A percentile compares a stretch with the other conserved stretches of the same genome.
These are phyloP conservation scores for Castanopsis chinensis DNA, from an alignment of 306 rosid genomes.

Conservation along the genomic window DNA sequence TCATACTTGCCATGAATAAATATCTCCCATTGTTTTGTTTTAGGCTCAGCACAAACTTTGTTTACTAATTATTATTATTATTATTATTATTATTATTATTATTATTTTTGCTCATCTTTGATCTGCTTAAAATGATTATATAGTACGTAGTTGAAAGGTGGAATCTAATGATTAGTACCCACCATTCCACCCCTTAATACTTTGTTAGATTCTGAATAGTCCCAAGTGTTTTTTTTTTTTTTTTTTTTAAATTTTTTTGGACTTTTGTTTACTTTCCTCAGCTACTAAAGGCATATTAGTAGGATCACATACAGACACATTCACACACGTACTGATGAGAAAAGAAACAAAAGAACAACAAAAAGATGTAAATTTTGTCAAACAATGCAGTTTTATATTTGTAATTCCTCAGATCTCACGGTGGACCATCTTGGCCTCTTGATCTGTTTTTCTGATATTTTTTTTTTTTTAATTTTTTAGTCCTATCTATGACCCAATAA, in stretches of 20 bases:
- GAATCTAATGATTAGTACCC: not conserved
- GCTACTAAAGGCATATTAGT: not conserved
- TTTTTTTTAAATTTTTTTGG: not conserved
- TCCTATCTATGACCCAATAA: too few relatives aligned
- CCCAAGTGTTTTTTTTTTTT: not conserved
- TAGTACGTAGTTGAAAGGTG: not conserved
- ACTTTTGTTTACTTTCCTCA: not conserved
- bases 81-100: too few relatives aligned
- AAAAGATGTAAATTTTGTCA: not conserved
- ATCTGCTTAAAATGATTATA: slow-evolving; percentile 3
- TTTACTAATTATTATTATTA: not conserved
- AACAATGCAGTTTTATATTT: not conserved
- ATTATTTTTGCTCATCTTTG: not conserved
- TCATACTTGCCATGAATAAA: not conserved
- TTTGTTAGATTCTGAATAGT: too few relatives aligned
- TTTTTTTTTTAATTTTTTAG: not conserved
- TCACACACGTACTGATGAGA: not conserved
- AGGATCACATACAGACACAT: too few relatives aligned
- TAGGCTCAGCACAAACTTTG: not conserved
- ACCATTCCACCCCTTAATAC: not conserved
- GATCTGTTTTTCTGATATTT: not conserved
- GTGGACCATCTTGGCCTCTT: not conserved
- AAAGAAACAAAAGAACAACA: not conserved
- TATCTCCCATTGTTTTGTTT: not conserved
- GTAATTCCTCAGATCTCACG: not conserved